phyloP scores from a whole-genome alignment of 2,329 filamentous ascomycete genomes.

The Lachnellula occidentalis region DNA sequence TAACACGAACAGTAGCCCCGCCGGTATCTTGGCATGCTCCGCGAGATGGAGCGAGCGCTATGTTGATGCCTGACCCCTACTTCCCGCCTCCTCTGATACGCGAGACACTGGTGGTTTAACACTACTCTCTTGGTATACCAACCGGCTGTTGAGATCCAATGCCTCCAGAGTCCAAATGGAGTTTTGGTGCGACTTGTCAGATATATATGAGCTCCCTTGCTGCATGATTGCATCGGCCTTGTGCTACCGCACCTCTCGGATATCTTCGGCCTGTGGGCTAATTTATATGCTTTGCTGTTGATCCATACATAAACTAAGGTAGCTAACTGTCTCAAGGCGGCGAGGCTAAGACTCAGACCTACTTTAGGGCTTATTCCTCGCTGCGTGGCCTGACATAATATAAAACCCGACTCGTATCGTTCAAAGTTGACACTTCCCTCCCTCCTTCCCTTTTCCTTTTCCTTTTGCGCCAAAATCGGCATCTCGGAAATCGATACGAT shows the following conservation, averaged over 20 bases:
- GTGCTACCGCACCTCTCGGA: constrained; percentile 13
- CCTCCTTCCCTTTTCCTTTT: neutral
- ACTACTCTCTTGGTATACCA: too few species aligned
- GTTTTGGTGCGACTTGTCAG: constrained; percentile 1
- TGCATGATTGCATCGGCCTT: constrained; percentile 5
- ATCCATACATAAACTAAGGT: constrained; percentile 1
- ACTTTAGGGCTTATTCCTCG: constrained; percentile 1
- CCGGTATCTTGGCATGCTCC: too few species aligned
- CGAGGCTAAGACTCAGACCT: constrained; percentile 10
- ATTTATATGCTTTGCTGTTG: neutral
- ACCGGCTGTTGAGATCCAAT: too few species aligned
- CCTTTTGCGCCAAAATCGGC: neutral
- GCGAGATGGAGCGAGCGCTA: too few species aligned
- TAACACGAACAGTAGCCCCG: too few species aligned
- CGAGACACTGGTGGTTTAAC: too few species aligned
- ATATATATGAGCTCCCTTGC: constrained; percentile 5
- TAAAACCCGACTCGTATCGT: neutral
- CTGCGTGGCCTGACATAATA: neutral
- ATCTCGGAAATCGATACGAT: neutral
- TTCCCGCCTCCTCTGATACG: too few species aligned
- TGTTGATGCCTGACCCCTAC: too few species aligned
- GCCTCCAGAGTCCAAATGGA: too few species aligned
- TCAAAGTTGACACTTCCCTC: neutral
- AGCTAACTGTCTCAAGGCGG: constrained; percentile 5
- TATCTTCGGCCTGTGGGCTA: neutral